These are phyloP conservation scores for Pythium plurisporium DNA, from an alignment of 352 stramenopile genomes.

Conservation along the genomic window DNA sequence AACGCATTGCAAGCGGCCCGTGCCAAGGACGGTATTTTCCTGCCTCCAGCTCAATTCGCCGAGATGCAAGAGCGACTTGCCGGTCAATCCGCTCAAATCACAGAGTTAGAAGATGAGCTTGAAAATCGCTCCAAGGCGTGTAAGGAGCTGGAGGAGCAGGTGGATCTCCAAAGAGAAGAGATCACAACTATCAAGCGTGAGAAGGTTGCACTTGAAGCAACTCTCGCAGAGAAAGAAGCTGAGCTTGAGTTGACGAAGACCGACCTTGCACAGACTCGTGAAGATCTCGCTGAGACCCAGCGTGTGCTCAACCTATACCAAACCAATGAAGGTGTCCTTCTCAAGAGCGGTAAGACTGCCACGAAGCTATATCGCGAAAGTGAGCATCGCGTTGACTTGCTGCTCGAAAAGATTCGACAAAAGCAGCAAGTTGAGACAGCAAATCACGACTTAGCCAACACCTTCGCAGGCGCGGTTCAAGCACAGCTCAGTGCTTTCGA, in stretches of 20 bases:
- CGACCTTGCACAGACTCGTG: slow-evolving; percentile 33
- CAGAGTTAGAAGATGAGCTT: slow-evolving; percentile 78
- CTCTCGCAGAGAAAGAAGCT: slow-evolving; percentile 11
- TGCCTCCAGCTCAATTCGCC: slow-evolving; percentile 85
- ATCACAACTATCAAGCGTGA: slow-evolving; percentile 44
- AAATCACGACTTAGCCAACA: slow-evolving; percentile 44
- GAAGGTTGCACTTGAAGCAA: slow-evolving; percentile 29
- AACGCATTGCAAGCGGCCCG: slow-evolving; percentile 74
- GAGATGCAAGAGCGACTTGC: slow-evolving; percentile 88
- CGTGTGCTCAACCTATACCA: slow-evolving; percentile 39
- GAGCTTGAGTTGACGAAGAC: slow-evolving; percentile 32
- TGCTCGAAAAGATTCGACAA: slow-evolving; percentile 60
- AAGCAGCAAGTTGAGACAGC: slow-evolving; percentile 38
- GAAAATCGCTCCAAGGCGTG: slow-evolving; percentile 49
- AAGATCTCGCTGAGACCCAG: slow-evolving; percentile 35
- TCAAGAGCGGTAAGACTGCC: slow-evolving; percentile 47
- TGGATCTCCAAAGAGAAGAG: slow-evolving; percentile 46
- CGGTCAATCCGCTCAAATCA: slow-evolving; percentile 67
- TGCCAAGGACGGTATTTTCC: slow-evolving; percentile 91
- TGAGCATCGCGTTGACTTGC: slow-evolving; percentile 35
- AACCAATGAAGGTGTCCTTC: slow-evolving; percentile 49
- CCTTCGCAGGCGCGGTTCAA: slow-evolving; percentile 40
- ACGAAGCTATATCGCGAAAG: slow-evolving; percentile 54
- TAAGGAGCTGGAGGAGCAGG: slow-evolving; percentile 72
- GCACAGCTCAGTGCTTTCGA: slow-evolving; percentile 45